Evolutionary conservation across 1,139 yeast species (phyloP), one percentile per base, ranked within the genome.

Genomic region (Suhomyces atakaporum): DNA sequence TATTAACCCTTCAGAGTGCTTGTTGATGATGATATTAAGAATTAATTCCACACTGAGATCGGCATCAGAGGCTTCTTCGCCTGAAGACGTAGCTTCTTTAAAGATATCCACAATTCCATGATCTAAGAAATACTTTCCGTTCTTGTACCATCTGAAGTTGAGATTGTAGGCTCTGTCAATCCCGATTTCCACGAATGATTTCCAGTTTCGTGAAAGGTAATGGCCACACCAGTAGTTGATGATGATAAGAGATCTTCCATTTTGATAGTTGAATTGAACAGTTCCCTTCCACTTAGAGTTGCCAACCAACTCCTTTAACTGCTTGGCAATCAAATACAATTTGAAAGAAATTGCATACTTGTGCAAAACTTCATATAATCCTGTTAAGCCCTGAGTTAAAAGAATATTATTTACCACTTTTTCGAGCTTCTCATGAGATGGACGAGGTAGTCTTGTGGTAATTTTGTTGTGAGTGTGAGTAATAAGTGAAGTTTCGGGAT

Each of bases 311-410:
- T 71, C 74, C 22, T 72, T 67, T 36, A 89, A 61, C 51, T 86
- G 92, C 28, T 77, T 69, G 42, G 86, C 81, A 13, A 89, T 66
- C 39, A 84, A 64, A 46, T 84, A 80, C 20, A 90, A 67, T 55
- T 87, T 87, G 62, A 84, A 82, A 18, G 87, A 80, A 21, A 82
- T 75, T 9, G 92, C 73, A 55, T 84, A 87, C 45, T 77, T 74
- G 48, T 84, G 85, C 40, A 90, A 63, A 39, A 87, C 69, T 26
- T 76, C 81, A 53, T 86, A 82, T 15, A 88, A 65, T 2, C 84
- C 84, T 1, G 58, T 51, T 16, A 90, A 66, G 1, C 82, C 79
- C 31, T 67, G 69, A 18, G 62, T 66, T 30, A 72, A 65, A 13
- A 88, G 65, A 14, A 76, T 69, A 24, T 69, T 73, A 58, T 88